phyloP scores from a whole-genome alignment of 148 eudicot species.

The Amaranthus hypochondriacus region DNA sequence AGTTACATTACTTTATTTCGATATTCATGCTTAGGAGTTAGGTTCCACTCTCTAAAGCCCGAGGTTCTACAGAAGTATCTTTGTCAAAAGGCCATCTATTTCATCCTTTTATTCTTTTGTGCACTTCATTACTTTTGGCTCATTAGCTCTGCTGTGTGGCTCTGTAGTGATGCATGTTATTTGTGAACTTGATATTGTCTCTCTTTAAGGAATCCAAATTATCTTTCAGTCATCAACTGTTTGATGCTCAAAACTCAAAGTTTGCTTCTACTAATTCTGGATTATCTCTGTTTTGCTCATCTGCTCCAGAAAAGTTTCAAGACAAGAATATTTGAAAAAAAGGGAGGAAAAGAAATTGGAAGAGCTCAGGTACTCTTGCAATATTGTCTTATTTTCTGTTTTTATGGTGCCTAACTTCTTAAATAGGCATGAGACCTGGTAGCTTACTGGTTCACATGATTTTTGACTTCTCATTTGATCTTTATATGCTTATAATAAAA shows the following conservation, averaged over 20 bases:
- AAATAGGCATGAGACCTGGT: neutral
- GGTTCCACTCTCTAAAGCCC: too few species aligned
- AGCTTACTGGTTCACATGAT: neutral
- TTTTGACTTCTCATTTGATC: slow-evolving; percentile 1
- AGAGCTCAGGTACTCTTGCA: slow-evolving; percentile 45
- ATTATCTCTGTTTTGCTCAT: neutral
- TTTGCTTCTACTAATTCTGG: slow-evolving; percentile 3
- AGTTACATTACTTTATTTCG: too few species aligned
- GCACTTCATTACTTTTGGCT: neutral
- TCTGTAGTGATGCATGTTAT: neutral
- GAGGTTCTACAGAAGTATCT: too few species aligned
- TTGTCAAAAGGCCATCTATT: neutral
- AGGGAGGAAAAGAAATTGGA: slow-evolving; percentile 68
- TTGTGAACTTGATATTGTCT: neutral
- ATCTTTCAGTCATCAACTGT: neutral
- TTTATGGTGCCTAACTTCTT: neutral
- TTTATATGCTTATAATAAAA: neutral
- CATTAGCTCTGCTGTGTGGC: neutral
- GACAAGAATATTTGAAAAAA: slow-evolving; percentile 76
- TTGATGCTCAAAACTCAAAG: neutral
- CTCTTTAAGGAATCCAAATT: neutral
- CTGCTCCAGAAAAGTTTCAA: slow-evolving; percentile 52
- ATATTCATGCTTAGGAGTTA: too few species aligned
- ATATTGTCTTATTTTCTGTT: slow-evolving; percentile 1
- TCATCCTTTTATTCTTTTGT: neutral